These are phyloP conservation scores for Phellinidium pouzarii DNA, from an alignment of 1,284 basidiomycete species.

Conservation along the genomic window DNA sequence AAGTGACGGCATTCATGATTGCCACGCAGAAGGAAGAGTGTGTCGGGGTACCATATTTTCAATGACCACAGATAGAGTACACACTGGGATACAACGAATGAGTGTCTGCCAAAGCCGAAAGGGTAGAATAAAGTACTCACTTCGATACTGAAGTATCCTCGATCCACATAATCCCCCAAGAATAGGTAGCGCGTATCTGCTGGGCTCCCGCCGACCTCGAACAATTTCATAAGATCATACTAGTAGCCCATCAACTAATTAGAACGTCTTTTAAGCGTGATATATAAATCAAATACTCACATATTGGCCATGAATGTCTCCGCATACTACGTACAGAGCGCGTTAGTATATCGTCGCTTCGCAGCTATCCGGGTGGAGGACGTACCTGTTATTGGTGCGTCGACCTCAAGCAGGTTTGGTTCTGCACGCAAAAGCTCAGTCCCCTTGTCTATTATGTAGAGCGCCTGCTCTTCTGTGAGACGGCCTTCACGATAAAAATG, in stretches of 20 bases:
- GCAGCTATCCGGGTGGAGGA: slow-evolving; percentile 6
- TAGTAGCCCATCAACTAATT: slow-evolving; percentile 27
- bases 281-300: slow-evolving; percentile 41
- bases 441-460: slow-evolving; percentile 79
- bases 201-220: slow-evolving; percentile 91
- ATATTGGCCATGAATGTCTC: slow-evolving; percentile 94
- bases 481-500: slow-evolving; percentile 97
- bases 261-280: not conserved
- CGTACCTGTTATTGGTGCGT: slow-evolving; percentile 89
- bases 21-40: slow-evolving; percentile 83
- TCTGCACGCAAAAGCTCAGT: slow-evolving; percentile 74
- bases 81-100: slow-evolving; percentile 47
- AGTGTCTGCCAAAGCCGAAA: not conserved
- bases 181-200: slow-evolving; percentile 92
- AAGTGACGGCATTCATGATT: slow-evolving; percentile 89
- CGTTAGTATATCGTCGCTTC: not conserved
- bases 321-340: slow-evolving; percentile 56
- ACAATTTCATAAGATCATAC: slow-evolving; percentile 94
- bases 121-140: slow-evolving; percentile 32
- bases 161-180: slow-evolving; percentile 92
- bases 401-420: slow-evolving; percentile 82
- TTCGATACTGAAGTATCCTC: slow-evolving; percentile 91
- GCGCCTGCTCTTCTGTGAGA: slow-evolving; percentile 83
- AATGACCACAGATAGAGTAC: slow-evolving; percentile 84
- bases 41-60: slow-evolving; percentile 92